Conservation (phyloP, 2,329 filamentous ascomycete genomes). For the Talaromyces albobiverticillius region DNA sequence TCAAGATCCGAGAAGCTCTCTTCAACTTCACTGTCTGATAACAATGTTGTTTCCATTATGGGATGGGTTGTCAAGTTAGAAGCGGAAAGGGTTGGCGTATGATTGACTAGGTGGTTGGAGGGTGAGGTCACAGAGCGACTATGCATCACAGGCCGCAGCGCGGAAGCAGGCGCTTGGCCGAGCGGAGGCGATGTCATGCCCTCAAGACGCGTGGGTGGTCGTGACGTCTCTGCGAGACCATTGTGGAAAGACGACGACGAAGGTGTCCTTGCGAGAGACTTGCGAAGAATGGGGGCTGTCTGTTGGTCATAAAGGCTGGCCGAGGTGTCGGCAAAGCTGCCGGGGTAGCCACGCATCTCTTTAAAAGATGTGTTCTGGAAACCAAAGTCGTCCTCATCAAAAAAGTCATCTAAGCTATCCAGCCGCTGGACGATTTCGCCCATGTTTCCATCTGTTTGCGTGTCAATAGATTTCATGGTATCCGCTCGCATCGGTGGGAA, state of each 20-base stretch:
- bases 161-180: slow-evolving; percentile 42
- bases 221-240: slow-evolving; percentile 71
- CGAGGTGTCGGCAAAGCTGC: slow-evolving; percentile 67
- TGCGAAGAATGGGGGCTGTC: slow-evolving; percentile 83
- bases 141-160: slow-evolving; percentile 66
- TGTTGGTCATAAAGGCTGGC: slow-evolving; percentile 90
- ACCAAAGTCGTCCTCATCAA: slow-evolving; percentile 59
- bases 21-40: slow-evolving; percentile 74
- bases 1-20: slow-evolving; percentile 80
- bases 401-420: slow-evolving; percentile 78
- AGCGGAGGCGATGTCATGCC: slow-evolving; percentile 39
- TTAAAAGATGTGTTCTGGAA: slow-evolving; percentile 57
- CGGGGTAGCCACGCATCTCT: slow-evolving; percentile 51
- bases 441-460: slow-evolving; percentile 59
- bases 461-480: slow-evolving; percentile 89
- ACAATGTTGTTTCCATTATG: slow-evolving; percentile 56
- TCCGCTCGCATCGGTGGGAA: slow-evolving; percentile 76
- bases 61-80: slow-evolving; percentile 4
- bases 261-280: slow-evolving; percentile 70
- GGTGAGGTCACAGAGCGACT: slow-evolving; percentile 83
- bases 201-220: slow-evolving; percentile 56
- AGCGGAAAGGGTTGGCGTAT: slow-evolving; percentile 10
- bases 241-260: slow-evolving; percentile 79
- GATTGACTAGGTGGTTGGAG: slow-evolving; percentile 46
- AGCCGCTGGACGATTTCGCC: slow-evolving; percentile 79